Evolutionary conservation across 768 basidiomycete genomes (phyloP).

Genomic region (Boletus pseudo-olivaceus): DNA sequence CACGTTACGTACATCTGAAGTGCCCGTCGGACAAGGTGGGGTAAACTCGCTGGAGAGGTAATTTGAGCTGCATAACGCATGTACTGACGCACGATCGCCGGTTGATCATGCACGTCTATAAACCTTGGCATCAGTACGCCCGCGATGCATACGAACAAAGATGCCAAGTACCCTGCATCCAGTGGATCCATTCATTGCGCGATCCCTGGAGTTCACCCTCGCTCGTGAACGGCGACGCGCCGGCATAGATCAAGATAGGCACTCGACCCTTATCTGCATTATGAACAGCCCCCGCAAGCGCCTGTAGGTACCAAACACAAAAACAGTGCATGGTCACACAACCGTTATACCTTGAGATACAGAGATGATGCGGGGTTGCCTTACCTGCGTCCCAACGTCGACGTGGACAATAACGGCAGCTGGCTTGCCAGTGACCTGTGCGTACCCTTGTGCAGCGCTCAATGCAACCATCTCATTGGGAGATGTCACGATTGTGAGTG

Average conservation of each 20-base stretch:
- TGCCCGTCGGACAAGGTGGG: constrained; percentile 52
- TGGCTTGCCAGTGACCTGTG: constrained; percentile 59
- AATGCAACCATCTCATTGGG: constrained; percentile 78
- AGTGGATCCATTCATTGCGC: constrained; percentile 74
- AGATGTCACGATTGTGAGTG: constrained; percentile 57
- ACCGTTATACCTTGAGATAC: not conserved
- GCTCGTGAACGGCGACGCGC: constrained; percentile 58
- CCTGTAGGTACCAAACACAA: constrained; percentile 33
- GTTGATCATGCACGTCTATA: constrained; percentile 67
- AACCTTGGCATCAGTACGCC: not conserved
- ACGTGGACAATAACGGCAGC: constrained; percentile 75
- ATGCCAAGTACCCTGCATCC: constrained; percentile 53
- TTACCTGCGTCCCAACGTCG: constrained; percentile 64
- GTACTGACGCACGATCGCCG: constrained; percentile 69
- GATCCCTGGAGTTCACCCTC: constrained; percentile 57
- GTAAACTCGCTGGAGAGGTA: constrained; percentile 47
- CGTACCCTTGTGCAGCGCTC: constrained; percentile 69
- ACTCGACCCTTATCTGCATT: constrained; percentile 60
- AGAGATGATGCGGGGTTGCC: not conserved
- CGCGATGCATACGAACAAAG: not conserved
- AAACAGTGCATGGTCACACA: not conserved
- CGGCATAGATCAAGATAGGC: constrained; percentile 71
- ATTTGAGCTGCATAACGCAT: constrained; percentile 68
- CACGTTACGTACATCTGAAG: constrained; percentile 55
- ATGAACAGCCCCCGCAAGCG: constrained; percentile 67